Conservation (phyloP, 192 early-diverging fungal genomes). For the Coemansia sp. region DNA sequence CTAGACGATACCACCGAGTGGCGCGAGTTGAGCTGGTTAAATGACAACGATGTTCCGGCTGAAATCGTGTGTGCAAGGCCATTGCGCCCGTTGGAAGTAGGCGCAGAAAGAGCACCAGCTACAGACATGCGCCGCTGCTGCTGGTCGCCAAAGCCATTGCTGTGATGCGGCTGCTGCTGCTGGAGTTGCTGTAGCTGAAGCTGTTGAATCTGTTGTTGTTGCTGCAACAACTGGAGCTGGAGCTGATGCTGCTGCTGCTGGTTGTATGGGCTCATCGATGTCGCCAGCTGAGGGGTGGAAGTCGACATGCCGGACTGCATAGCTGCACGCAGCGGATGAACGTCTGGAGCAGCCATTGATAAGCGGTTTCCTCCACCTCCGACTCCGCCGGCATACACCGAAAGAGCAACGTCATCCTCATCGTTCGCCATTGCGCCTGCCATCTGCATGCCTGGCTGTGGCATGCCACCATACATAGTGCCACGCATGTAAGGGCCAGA, state of each 20-base stretch:
- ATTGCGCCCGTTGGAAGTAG: slow-evolving; percentile 13
- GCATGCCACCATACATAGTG: slow-evolving; percentile 39
- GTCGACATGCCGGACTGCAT: slow-evolving; percentile 56
- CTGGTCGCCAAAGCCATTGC: slow-evolving; percentile 17
- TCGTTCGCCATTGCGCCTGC: slow-evolving; percentile 20
- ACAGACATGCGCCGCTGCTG: slow-evolving; percentile 50
- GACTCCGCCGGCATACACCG: slow-evolving; percentile 25
- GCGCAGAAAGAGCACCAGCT: slow-evolving; percentile 9
- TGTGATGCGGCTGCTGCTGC: slow-evolving; percentile 20
- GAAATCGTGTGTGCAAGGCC: slow-evolving; percentile 19
- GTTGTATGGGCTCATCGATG: slow-evolving; percentile 24
- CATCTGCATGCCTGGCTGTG: slow-evolving; percentile 9
- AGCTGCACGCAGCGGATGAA: slow-evolving; percentile 53
- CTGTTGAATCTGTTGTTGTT: slow-evolving; percentile 35
- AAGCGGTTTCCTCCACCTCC: slow-evolving; percentile 23
- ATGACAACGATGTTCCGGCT: slow-evolving; percentile 12
- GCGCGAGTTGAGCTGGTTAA: slow-evolving; percentile 39
- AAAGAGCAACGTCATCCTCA: slow-evolving; percentile 53
- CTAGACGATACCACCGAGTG: slow-evolving; percentile 50
- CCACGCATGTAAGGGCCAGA: slow-evolving; percentile 35
- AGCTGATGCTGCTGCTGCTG: slow-evolving; percentile 26
- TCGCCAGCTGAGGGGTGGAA: slow-evolving; percentile 48
- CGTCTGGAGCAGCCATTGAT: slow-evolving; percentile 44
- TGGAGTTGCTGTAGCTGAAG: slow-evolving; percentile 25
- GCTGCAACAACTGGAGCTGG: slow-evolving; percentile 18